Evolutionary conservation across 2,329 filamentous ascomycete genomes (phyloP).

Genomic region (Pochonia chlamydosporia): DNA sequence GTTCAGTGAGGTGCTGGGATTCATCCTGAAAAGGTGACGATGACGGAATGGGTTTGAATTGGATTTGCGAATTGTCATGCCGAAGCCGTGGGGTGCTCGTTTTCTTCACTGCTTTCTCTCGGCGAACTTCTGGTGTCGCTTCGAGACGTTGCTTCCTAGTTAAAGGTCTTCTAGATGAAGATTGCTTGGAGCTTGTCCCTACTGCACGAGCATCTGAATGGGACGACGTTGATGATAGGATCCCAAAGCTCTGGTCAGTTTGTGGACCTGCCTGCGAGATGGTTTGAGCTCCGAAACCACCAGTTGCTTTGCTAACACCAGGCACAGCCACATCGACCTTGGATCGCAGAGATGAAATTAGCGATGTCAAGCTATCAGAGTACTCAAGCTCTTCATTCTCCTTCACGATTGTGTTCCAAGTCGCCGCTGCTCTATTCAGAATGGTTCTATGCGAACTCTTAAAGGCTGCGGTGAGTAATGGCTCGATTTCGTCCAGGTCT

Average conservation of each 20-base stretch:
- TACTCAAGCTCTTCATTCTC: constrained; percentile 54
- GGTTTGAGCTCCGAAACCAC: constrained; percentile 32
- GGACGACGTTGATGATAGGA: constrained; percentile 24
- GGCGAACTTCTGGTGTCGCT: constrained; percentile 18
- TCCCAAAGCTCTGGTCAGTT: constrained; percentile 35
- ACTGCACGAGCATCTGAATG: constrained; percentile 15
- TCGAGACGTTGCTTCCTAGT: constrained; percentile 23
- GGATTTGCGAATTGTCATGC: constrained; percentile 78
- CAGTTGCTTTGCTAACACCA: constrained; percentile 32
- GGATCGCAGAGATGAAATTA: constrained; percentile 55
- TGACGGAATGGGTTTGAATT: constrained; percentile 65
- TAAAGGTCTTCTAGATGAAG: constrained; percentile 14
- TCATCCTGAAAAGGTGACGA: constrained; percentile 48
- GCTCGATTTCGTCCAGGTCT: constrained; percentile 48
- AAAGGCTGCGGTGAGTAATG: constrained; percentile 49
- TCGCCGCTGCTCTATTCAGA: constrained; percentile 42
- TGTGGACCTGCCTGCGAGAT: constrained; percentile 42
- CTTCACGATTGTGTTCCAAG: constrained; percentile 69
- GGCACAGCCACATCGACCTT: constrained; percentile 43
- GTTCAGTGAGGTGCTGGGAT: constrained; percentile 71
- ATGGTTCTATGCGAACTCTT: constrained; percentile 50
- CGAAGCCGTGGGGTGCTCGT: constrained; percentile 49
- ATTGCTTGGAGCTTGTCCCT: constrained; percentile 8
- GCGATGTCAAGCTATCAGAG: constrained; percentile 55
- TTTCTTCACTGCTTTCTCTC: constrained; percentile 19